phyloP scores from a whole-genome alignment of 148 eudicot genomes.

The Nepenthes gracilis region DNA sequence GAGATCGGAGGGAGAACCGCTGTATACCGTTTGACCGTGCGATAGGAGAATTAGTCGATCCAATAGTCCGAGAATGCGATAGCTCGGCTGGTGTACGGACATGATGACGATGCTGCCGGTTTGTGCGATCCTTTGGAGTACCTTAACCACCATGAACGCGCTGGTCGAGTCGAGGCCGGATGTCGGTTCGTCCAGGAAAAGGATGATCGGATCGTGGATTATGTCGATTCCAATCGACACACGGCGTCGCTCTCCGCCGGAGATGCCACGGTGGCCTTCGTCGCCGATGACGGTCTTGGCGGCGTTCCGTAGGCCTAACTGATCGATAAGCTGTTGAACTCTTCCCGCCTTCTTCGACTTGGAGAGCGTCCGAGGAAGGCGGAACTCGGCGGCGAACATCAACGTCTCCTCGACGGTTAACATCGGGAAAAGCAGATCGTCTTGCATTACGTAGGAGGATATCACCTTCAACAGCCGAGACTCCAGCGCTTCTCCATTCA shows the following conservation, averaged over 20 bases:
- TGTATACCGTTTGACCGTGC: conserved; percentile 12
- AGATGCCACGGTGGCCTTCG: conserved; percentile 92
- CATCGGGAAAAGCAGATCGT: conserved; percentile 79
- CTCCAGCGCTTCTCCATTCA: conserved; percentile 60
- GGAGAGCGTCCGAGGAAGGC: conserved; percentile 58
- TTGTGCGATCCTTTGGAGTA: conserved; percentile 12
- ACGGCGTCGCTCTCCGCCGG: conserved; percentile 80
- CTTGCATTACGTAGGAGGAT: conserved; percentile 93
- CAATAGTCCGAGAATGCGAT: conserved; percentile 11
- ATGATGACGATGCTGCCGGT: conserved; percentile 16
- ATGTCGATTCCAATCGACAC: conserved; percentile 87
- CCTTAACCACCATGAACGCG: conserved; percentile 14
- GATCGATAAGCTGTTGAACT: conserved; percentile 71
- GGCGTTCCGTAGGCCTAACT: conserved; percentile 67
- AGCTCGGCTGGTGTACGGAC: conserved; percentile 22
- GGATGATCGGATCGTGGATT: conserved; percentile 56
- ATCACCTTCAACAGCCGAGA: conserved; percentile 66
- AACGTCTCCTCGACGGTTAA: conserved; percentile 76
- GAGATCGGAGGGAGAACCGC: conserved; percentile 7
- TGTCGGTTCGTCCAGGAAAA: conserved; percentile 24
- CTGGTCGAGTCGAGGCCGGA: conserved; percentile 20
- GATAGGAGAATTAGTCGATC: conserved; percentile 15
- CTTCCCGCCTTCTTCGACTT: conserved; percentile 55
- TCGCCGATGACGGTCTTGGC: conserved; percentile 81
- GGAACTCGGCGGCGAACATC: conserved; percentile 77